A percentile compares a stretch with the other conserved stretches of the same genome.
These are phyloP conservation scores for Salix purpurea DNA, from an alignment of 345 rosid genomes.

Conservation along the genomic window DNA sequence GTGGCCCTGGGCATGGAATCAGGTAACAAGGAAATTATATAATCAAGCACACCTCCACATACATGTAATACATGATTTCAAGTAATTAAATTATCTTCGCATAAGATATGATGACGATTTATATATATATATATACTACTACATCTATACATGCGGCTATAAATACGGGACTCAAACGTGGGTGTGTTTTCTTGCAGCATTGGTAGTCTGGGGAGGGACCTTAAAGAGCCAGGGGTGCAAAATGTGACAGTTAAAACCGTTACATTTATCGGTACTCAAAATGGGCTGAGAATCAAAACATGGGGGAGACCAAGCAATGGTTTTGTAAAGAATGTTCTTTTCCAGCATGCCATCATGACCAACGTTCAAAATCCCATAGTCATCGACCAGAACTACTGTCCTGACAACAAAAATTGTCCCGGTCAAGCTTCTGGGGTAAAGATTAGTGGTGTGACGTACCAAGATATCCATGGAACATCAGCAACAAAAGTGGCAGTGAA, in stretches of 20 bases:
- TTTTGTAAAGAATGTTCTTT: constrained; percentile 48
- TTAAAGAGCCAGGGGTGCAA: constrained; percentile 34
- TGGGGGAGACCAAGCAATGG: constrained; percentile 63
- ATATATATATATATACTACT: too few species aligned
- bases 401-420: constrained; percentile 43
- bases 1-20: constrained; percentile 62
- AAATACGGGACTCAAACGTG: not conserved
- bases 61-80: not conserved
- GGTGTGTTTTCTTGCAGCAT: constrained; percentile 19
- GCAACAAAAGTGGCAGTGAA: constrained; percentile 54
- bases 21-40: not conserved
- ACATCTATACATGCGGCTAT: too few species aligned
- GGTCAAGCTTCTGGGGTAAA: constrained; percentile 51
- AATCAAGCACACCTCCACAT: too few species aligned
- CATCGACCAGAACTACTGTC: constrained; percentile 67
- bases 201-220: constrained; percentile 38
- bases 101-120: too few species aligned
- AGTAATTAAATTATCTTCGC: too few species aligned
- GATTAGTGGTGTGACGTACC: constrained; percentile 50
- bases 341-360: constrained; percentile 49
- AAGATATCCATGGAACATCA: constrained; percentile 59
- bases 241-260: constrained; percentile 48
- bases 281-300: constrained; percentile 66
- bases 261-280: constrained; percentile 34
- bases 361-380: constrained; percentile 55